A percentile compares a stretch with the other conserved stretches of the same genome.
Evolutionary conservation across 495 filamentous ascomycete species (phyloP).

Genomic region (Xanthoparmelia taractica): DNA sequence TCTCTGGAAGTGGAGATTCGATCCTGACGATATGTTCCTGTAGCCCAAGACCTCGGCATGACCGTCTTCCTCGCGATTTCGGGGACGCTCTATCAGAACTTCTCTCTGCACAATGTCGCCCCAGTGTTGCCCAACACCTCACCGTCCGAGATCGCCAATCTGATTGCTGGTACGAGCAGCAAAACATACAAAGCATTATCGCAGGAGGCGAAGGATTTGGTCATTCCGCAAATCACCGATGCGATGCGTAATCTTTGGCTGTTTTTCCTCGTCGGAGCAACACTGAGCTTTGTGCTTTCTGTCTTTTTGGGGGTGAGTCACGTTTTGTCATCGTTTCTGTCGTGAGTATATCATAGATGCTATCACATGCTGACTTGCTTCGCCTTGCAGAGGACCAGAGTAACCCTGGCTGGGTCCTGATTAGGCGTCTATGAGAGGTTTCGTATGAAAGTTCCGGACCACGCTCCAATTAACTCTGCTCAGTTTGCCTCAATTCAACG

Average conservation of each 20-base stretch:
- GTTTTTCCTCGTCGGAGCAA: constrained; percentile 5
- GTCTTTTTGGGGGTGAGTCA: not conserved
- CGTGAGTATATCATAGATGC: not conserved
- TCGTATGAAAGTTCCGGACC: not conserved
- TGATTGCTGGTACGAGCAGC: constrained; percentile 4
- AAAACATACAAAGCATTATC: not conserved
- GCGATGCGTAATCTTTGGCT: not conserved
- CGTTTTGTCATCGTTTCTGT: not conserved
- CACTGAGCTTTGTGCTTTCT: constrained; percentile 6
- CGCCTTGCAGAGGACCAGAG: constrained; percentile 1
- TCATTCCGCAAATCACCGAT: constrained; percentile 5
- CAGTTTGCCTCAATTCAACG: not conserved
- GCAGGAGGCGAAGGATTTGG: constrained; percentile 1
- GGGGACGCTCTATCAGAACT: constrained; percentile 5
- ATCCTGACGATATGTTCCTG: not conserved
- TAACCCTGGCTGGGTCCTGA: not conserved
- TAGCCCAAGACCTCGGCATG: constrained; percentile 3
- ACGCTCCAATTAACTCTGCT: not conserved
- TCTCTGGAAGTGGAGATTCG: not conserved
- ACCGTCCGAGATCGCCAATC: constrained; percentile 1
- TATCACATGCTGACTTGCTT: constrained; percentile 5
- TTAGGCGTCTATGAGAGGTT: not conserved
- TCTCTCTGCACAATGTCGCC: constrained; percentile 5
- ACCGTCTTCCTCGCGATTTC: constrained; percentile 1
- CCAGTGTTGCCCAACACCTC: constrained; percentile 3